These are phyloP conservation scores for Phytophthora aleatoria DNA, from an alignment of 352 stramenopile species.

Conservation along the genomic window DNA sequence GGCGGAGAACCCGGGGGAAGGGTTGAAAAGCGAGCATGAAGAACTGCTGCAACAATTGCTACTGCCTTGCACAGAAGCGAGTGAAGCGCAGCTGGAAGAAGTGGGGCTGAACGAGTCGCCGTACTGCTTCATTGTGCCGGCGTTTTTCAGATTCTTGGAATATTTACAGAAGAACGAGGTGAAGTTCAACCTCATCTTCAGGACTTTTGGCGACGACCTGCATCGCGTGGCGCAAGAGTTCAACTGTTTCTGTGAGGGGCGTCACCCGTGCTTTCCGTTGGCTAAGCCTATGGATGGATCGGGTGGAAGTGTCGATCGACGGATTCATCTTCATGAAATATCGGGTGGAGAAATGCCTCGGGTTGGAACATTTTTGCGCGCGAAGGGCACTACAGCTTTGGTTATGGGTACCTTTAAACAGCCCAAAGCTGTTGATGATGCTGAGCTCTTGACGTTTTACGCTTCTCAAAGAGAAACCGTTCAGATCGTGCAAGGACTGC, in stretches of 20 bases:
- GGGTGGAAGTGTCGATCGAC: slow-evolving; percentile 49
- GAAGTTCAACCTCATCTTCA: slow-evolving; percentile 81
- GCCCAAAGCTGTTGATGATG: slow-evolving; percentile 34
- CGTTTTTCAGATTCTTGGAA: slow-evolving; percentile 67
- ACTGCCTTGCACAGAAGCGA: slow-evolving; percentile 34
- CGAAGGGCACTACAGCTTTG: slow-evolving; percentile 52
- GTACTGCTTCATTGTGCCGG: slow-evolving; percentile 70
- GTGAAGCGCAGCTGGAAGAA: slow-evolving; percentile 19
- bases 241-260: slow-evolving; percentile 75
- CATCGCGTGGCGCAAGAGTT: slow-evolving; percentile 74
- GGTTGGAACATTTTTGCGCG: slow-evolving; percentile 71
- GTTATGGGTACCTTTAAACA: slow-evolving; percentile 81
- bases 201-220: slow-evolving; percentile 76
- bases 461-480: slow-evolving; percentile 4
- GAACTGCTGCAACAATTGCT: slow-evolving; percentile 54
- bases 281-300: slow-evolving; percentile 63
- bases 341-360: slow-evolving; percentile 28
- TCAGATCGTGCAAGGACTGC: slow-evolving; percentile 43
- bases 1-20: slow-evolving; percentile 51
- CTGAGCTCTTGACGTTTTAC: slow-evolving; percentile 48
- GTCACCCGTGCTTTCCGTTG: slow-evolving; percentile 62
- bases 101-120: slow-evolving; percentile 47
- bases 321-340: slow-evolving; percentile 44
- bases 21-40: slow-evolving; percentile 44
- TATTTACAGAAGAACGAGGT: slow-evolving; percentile 48